Evolutionary conservation across 2,329 filamentous ascomycete species (phyloP).

Genomic region (Helotiales sp.): DNA sequence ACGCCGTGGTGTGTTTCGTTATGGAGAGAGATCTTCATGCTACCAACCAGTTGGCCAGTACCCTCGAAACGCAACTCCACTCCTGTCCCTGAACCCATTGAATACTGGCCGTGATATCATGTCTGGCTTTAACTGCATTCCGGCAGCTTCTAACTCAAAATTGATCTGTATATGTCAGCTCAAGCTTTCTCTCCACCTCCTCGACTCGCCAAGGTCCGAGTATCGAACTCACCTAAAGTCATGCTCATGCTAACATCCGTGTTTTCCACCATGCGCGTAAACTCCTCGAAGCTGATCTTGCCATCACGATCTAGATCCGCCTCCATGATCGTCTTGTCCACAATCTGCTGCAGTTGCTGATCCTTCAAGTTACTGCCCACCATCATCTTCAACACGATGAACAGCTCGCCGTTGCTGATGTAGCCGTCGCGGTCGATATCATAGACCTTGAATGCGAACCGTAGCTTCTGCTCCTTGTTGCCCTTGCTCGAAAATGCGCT

Average conservation of each 20-base stretch:
- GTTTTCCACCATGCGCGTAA: constrained; percentile 98
- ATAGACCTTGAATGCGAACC: constrained; percentile 98
- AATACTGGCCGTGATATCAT: constrained; percentile 18
- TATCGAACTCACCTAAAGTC: constrained; percentile 65
- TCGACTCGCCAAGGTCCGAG: not conserved
- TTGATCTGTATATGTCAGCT: constrained; percentile 36
- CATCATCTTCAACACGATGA: constrained; percentile 99
- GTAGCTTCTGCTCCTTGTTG: constrained; percentile 98
- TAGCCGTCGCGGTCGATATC: constrained; percentile 98
- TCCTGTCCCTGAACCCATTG: not conserved
- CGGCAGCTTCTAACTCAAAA: constrained; percentile 28
- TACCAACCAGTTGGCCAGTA: not conserved
- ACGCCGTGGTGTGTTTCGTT: constrained; percentile 8
- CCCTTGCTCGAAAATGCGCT: constrained; percentile 97
- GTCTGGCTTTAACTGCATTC: constrained; percentile 2
- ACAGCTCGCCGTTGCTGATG: constrained; percentile 98
- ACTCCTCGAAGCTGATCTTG: constrained; percentile 99
- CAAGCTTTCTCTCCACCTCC: not conserved
- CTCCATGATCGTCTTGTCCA: constrained; percentile 99
- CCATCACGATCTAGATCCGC: constrained; percentile 94
- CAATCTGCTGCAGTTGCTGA: constrained; percentile 98
- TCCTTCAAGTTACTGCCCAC: constrained; percentile 99
- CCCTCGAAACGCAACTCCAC: not conserved
- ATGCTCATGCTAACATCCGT: constrained; percentile 80
- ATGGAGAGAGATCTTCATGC: constrained; percentile 9